These are phyloP conservation scores for Diddensiella santjacobensis DNA, from an alignment of 805 yeast genomes.

Conservation along the genomic window DNA sequence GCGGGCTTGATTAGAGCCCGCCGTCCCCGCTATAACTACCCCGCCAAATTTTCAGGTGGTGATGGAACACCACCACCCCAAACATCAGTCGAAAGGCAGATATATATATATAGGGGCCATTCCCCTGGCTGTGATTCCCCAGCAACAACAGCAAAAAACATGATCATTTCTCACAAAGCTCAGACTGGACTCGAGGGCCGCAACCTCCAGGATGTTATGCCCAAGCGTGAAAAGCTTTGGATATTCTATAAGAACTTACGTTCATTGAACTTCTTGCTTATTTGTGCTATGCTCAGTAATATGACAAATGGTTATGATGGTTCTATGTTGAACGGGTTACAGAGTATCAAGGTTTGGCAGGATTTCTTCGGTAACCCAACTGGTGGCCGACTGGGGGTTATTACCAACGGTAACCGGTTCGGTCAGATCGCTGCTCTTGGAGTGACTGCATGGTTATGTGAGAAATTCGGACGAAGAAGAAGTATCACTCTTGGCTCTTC, in stretches of 20 bases:
- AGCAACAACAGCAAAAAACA: too few species aligned
- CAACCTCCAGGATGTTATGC: conserved; percentile 16
- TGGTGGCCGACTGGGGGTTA: conserved; percentile 1
- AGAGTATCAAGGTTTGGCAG: conserved; percentile 25
- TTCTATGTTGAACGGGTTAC: conserved; percentile 21
- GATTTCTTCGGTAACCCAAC: neutral
- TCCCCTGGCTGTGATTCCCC: too few species aligned
- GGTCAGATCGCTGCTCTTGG: neutral
- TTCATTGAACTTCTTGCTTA: conserved; percentile 17
- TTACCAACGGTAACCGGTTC: conserved; percentile 3
- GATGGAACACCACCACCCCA: too few species aligned
- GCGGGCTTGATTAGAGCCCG: too few species aligned
- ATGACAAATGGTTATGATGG: conserved; percentile 20
- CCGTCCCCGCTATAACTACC: too few species aligned
- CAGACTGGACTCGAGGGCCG: conserved; percentile 4
- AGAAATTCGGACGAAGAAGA: conserved; percentile 29
- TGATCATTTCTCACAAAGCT: neutral
- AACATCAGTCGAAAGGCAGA: too few species aligned
- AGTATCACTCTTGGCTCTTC: conserved; percentile 16
- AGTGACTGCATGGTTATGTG: conserved; percentile 43
- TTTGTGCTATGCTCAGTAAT: conserved; percentile 14
- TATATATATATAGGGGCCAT: too few species aligned
- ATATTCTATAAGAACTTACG: conserved; percentile 11
- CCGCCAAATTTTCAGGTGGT: too few species aligned
- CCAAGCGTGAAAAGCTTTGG: conserved; percentile 11